Evolutionary conservation across 2,329 filamentous ascomycete genomes (phyloP).

Genomic region (Celoporthe dispersa): DNA sequence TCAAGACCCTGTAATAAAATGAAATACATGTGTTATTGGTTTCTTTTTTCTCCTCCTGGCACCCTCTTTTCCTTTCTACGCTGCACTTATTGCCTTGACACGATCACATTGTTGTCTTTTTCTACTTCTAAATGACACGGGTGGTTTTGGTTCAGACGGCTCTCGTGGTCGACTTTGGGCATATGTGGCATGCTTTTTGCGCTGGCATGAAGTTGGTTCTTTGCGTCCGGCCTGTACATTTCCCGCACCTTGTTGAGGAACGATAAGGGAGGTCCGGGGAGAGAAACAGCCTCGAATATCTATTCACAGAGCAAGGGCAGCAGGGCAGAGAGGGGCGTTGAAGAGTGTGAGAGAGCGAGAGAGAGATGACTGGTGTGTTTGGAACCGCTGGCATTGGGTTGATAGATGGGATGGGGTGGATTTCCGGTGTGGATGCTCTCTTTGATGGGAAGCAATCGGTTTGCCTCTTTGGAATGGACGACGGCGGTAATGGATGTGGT

Average conservation of each 20-base stretch:
- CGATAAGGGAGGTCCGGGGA: background rate
- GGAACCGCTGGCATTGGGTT: background rate
- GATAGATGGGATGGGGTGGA: background rate
- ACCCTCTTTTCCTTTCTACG: no score
- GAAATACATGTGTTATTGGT: slow-evolving; percentile 21
- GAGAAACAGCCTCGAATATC: background rate
- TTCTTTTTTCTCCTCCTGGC: background rate
- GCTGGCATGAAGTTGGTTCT: background rate
- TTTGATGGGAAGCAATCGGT: background rate
- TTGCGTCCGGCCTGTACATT: slow-evolving; percentile 3
- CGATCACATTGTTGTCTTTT: background rate
- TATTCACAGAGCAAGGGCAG: background rate
- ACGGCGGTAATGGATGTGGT: background rate
- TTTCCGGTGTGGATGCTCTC: background rate
- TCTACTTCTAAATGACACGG: background rate
- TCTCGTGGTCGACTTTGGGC: background rate
- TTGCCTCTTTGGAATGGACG: background rate
- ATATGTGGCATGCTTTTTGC: background rate
- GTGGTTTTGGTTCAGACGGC: background rate
- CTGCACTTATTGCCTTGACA: background rate
- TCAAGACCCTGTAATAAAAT: slow-evolving; percentile 22
- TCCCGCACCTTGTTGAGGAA: background rate
- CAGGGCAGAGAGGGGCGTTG: background rate
- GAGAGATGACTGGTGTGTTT: background rate
- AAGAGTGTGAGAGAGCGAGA: no score